Conservation (phyloP, 768 basidiomycete species). For the Rhizopogon rudus region DNA sequence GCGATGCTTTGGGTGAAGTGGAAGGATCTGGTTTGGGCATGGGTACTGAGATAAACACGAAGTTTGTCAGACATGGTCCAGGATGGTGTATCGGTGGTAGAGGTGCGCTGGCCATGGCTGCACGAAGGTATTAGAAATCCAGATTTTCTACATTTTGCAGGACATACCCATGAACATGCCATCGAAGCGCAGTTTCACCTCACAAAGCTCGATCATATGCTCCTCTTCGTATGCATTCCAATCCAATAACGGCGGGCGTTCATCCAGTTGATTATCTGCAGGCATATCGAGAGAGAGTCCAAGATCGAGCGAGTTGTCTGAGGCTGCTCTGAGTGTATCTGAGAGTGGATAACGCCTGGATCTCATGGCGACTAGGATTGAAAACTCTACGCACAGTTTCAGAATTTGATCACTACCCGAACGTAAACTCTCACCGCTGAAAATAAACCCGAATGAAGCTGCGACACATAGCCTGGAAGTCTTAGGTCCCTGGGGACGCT, state of each 20-base stretch:
- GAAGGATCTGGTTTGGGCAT: constrained; percentile 21
- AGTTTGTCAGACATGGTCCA: constrained; percentile 32
- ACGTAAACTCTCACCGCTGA: constrained; percentile 41
- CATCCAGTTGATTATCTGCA: constrained; percentile 13
- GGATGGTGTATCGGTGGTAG: constrained; percentile 40
- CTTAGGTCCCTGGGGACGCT: constrained; percentile 28
- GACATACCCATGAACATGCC: constrained; percentile 38
- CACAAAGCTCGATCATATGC: constrained; percentile 52
- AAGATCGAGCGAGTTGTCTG: constrained; percentile 40
- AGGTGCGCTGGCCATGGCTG: constrained; percentile 41
- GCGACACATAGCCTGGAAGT: constrained; percentile 44
- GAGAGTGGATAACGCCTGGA: constrained; percentile 44
- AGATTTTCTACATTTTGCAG: not conserved
- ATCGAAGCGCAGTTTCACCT: constrained; percentile 50
- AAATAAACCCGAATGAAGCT: constrained; percentile 57
- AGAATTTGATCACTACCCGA: not conserved
- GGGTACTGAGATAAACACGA: constrained; percentile 43
- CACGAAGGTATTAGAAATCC: not conserved
- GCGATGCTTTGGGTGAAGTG: constrained; percentile 19
- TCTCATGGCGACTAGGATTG: constrained; percentile 60
- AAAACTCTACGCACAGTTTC: constrained; percentile 35
- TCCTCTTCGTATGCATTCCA: constrained; percentile 63
- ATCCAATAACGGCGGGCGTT: constrained; percentile 21
- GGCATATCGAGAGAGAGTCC: constrained; percentile 22
- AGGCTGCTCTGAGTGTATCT: constrained; percentile 20